Conservation (phyloP, 1,139 yeast species). For the Blastobotrys apis region DNA sequence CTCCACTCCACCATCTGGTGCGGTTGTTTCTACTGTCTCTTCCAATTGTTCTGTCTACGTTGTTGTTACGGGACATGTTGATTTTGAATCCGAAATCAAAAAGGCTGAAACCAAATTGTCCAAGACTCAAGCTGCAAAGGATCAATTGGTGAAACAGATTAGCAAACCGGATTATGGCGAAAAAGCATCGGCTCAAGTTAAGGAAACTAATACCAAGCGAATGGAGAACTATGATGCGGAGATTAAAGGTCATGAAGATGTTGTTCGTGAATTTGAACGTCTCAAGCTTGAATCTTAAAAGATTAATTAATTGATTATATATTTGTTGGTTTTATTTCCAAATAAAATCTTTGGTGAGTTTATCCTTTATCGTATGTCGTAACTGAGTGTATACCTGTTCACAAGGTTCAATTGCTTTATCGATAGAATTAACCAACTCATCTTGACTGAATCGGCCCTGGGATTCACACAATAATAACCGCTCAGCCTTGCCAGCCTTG, state of each 20-base stretch:
- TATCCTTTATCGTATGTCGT: constrained; percentile 46
- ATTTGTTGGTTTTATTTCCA: constrained; percentile 42
- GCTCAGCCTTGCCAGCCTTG: constrained; percentile 46
- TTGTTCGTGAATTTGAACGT: constrained; percentile 40
- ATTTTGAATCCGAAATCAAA: constrained; percentile 81
- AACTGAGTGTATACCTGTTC: constrained; percentile 43
- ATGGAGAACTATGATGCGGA: constrained; percentile 75
- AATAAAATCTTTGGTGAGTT: constrained; percentile 50
- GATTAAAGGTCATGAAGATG: constrained; percentile 59
- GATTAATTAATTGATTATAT: constrained; percentile 7
- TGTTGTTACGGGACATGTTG: constrained; percentile 90
- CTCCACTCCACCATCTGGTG: constrained; percentile 71
- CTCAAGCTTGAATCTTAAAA: constrained; percentile 28
- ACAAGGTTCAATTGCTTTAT: constrained; percentile 45
- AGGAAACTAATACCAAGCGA: constrained; percentile 67
- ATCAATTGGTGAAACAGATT: constrained; percentile 55
- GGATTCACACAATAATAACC: constrained; percentile 65
- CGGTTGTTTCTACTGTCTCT: constrained; percentile 77
- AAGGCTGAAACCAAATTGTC: constrained; percentile 76
- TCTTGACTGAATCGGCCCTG: constrained; percentile 62
- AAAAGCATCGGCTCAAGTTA: constrained; percentile 80
- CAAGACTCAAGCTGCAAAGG: constrained; percentile 48
- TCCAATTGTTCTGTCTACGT: constrained; percentile 83
- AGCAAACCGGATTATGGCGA: constrained; percentile 74
- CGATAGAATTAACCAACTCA: constrained; percentile 43